phyloP scores from a whole-genome alignment of 1,284 basidiomycete species.

The Microbotryum saponariae region DNA sequence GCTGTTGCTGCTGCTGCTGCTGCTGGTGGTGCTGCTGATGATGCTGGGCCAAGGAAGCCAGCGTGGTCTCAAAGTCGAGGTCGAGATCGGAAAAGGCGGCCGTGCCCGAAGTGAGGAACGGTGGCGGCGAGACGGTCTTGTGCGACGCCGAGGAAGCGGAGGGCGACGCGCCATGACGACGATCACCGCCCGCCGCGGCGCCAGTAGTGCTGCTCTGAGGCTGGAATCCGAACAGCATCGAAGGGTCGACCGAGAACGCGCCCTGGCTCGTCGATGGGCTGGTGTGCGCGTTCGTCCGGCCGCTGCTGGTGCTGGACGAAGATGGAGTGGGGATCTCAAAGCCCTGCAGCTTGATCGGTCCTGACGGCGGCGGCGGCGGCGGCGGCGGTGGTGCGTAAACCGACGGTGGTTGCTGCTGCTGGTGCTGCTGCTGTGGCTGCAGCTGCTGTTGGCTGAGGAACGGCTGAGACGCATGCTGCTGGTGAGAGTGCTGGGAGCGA shows the following conservation, averaged over 20 bases:
- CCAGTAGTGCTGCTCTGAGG: too few species aligned
- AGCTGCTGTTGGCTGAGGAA: not conserved
- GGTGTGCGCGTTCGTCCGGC: not conserved
- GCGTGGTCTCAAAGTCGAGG: conserved; percentile 25
- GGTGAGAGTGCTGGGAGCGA: not conserved
- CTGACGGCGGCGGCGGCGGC: not conserved
- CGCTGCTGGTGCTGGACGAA: not conserved
- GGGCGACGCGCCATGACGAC: too few species aligned
- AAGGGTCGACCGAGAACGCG: conserved; percentile 1
- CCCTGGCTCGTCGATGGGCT: conserved; percentile 6
- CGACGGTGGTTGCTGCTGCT: not conserved
- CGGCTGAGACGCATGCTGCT: not conserved
- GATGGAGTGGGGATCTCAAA: not conserved
- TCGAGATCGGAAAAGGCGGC: conserved; percentile 15
- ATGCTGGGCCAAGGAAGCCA: not conserved
- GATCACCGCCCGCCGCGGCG: too few species aligned
- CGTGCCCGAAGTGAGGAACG: not conserved
- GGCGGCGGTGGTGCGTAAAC: not conserved
- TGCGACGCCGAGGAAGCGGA: too few species aligned
- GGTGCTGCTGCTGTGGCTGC: not conserved
- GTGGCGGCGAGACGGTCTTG: not conserved
- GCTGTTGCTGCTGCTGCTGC: not conserved
- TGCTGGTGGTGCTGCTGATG: conserved; percentile 5
- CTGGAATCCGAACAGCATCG: not conserved
- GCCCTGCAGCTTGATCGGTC: conserved; percentile 6